phyloP scores from a whole-genome alignment of 805 yeast species.

The Lipomyces chichibuensis region DNA sequence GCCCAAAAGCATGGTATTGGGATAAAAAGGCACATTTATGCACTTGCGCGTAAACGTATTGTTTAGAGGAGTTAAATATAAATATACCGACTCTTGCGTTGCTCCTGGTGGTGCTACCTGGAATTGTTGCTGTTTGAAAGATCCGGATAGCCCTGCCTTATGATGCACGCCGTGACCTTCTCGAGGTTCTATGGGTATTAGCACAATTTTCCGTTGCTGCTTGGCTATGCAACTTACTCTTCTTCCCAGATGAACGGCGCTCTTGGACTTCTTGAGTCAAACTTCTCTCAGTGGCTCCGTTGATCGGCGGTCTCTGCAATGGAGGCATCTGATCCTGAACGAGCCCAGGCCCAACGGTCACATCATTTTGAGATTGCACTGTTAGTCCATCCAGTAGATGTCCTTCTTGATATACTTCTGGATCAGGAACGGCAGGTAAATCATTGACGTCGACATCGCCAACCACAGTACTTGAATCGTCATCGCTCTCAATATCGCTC shows the following conservation, averaged over 20 bases:
- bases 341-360: background rate
- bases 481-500: conserved; percentile 1
- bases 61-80: conserved; percentile 66
- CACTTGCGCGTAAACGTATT: conserved; percentile 81
- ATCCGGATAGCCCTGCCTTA: conserved; percentile 7
- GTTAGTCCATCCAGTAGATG: background rate
- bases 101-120: background rate
- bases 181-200: conserved; percentile 22
- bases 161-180: conserved; percentile 24
- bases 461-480: conserved; percentile 7
- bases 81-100: conserved; percentile 24
- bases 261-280: background rate
- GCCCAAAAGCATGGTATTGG: conserved; percentile 84
- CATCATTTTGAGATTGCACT: background rate
- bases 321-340: background rate
- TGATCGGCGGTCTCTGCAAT: background rate
- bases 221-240: conserved; percentile 11
- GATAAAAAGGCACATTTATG: conserved; percentile 75
- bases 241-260: conserved; percentile 16
- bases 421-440: background rate
- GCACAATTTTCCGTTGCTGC: background rate
- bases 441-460: conserved; percentile 3
- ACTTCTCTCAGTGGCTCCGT: background rate
- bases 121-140: conserved; percentile 8
- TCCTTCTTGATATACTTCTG: background rate